phyloP scores from a whole-genome alignment of 192 early-diverging fungal species.

The Coemansia sp. region DNA sequence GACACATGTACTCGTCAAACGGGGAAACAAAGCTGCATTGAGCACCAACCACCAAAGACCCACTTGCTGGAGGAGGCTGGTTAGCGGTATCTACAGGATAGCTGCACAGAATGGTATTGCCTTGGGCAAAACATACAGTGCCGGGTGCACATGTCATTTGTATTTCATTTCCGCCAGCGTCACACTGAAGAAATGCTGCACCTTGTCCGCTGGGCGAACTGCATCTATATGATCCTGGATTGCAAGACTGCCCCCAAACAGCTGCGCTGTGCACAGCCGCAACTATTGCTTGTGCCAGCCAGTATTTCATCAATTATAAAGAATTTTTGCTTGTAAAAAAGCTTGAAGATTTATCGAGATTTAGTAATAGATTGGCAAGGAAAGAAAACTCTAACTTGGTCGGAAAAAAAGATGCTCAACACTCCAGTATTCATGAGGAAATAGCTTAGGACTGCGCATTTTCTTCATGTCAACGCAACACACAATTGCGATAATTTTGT shows the following conservation, averaged over 20 bases:
- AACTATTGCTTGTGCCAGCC: constrained; percentile 3
- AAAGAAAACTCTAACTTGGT: too few relatives aligned
- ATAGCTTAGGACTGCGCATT: constrained; percentile 2
- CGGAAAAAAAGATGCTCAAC: too few relatives aligned
- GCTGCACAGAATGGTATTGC: constrained; percentile 40
- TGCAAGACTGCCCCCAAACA: constrained; percentile 17
- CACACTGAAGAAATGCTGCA: constrained; percentile 35
- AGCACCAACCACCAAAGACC: constrained; percentile 18
- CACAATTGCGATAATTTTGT: constrained; percentile 19
- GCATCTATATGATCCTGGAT: constrained; percentile 41
- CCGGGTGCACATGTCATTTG: constrained; percentile 44
- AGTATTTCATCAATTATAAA: constrained; percentile 5
- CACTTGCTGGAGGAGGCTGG: constrained; percentile 19
- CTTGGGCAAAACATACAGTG: constrained; percentile 45
- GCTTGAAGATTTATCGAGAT: background rate
- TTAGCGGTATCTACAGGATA: constrained; percentile 27
- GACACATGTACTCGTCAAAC: constrained; percentile 47
- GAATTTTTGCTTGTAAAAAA: background rate
- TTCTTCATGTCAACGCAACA: background rate
- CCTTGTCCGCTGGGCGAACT: constrained; percentile 28
- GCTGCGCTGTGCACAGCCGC: background rate
- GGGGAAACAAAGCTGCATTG: constrained; percentile 32
- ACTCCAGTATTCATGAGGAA: too few relatives aligned
- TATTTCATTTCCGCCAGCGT: constrained; percentile 24
- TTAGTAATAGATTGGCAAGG: too few relatives aligned